Evolutionary conservation across 1,284 basidiomycete species (phyloP).

Genomic region (Puccinia coronata): DNA sequence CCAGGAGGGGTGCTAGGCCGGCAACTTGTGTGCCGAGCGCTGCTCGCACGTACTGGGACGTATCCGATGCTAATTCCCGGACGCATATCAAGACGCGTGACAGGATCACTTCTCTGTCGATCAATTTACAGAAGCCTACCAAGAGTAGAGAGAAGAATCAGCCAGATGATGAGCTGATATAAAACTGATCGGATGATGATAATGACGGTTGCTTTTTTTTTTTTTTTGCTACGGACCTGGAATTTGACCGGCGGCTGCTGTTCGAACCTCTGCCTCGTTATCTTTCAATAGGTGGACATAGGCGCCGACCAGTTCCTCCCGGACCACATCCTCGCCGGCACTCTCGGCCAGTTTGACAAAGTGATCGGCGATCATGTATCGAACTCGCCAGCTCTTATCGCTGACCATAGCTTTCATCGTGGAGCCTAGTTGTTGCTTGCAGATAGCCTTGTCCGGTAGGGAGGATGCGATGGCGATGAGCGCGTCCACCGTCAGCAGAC

Average conservation of each 20-base stretch:
- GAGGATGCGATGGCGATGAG: constrained; percentile 87
- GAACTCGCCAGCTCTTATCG: constrained; percentile 98
- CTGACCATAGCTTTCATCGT: constrained; percentile 77
- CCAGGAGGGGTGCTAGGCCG: constrained; percentile 92
- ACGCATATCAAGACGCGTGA: constrained; percentile 94
- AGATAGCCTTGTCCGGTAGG: constrained; percentile 77
- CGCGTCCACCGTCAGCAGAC: constrained; percentile 92
- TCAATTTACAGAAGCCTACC: constrained; percentile 88
- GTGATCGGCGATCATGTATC: constrained; percentile 98
- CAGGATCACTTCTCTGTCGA: constrained; percentile 92
- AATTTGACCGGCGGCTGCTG: constrained; percentile 91
- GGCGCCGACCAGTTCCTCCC: constrained; percentile 89
- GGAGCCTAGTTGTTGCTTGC: constrained; percentile 81
- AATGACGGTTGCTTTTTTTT: constrained; percentile 39
- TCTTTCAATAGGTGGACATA: constrained; percentile 95
- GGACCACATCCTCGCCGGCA: constrained; percentile 84
- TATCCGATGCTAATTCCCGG: constrained; percentile 87
- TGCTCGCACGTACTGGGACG: constrained; percentile 94
- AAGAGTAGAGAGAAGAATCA: neutral
- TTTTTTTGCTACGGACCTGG: constrained; percentile 68
- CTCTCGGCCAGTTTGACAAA: constrained; percentile 96
- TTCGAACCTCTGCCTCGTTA: constrained; percentile 97
- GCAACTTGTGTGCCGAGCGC: constrained; percentile 95
- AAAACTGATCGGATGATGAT: neutral
- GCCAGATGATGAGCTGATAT: neutral